Percentiles rank a stretch among this genome's conserved stretches.
These are phyloP conservation scores for Solanum ossicruentum DNA, from an alignment of 257 asterid genomes.

Conservation along the genomic window DNA sequence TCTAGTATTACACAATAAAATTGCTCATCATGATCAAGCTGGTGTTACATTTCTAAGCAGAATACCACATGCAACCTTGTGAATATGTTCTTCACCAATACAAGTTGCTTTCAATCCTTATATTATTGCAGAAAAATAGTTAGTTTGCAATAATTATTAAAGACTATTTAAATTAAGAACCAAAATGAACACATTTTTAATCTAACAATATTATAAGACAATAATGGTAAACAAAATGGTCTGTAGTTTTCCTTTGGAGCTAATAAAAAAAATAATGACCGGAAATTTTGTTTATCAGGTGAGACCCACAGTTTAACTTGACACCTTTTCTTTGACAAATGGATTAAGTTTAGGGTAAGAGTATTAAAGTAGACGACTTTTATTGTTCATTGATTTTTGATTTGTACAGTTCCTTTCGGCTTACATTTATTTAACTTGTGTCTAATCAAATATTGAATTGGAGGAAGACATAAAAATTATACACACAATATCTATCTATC, in stretches of 20 bases:
- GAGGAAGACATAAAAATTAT: background rate
- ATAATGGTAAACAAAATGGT: no score
- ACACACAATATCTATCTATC: background rate
- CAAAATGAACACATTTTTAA: no score
- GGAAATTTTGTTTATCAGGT: no score
- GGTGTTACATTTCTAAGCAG: background rate
- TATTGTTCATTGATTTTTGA: background rate
- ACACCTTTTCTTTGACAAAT: no score
- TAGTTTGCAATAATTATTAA: no score
- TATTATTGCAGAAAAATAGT: background rate
- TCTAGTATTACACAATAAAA: background rate
- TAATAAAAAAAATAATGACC: no score
- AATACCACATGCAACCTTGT: background rate
- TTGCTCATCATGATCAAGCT: background rate
- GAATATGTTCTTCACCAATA: background rate
- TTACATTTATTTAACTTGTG: background rate
- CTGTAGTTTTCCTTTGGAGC: no score
- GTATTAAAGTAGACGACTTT: background rate
- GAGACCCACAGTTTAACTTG: no score
- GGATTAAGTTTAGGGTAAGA: no score
- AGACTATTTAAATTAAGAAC: no score
- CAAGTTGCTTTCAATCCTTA: background rate
- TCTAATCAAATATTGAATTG: background rate
- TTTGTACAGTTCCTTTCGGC: background rate
- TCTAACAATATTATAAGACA: no score